Evolutionary conservation across 2,329 filamentous ascomycete genomes (phyloP), one percentile per base, ranked within the genome.

Genomic region (Arthrobotrys conoides): DNA sequence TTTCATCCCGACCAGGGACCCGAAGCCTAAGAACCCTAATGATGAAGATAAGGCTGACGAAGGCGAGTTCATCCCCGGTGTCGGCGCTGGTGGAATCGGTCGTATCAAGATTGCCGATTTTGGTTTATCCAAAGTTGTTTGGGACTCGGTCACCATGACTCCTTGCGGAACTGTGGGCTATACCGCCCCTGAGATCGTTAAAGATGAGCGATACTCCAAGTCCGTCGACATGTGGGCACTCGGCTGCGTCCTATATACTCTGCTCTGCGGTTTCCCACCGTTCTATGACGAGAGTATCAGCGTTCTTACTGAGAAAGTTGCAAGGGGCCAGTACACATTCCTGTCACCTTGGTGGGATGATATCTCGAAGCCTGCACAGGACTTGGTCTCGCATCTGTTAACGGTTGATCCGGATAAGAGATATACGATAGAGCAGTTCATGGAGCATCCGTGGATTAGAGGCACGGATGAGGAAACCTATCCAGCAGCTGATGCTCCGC

Each of bases 221-320:
- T 96, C 93, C 65, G 96, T 99, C 55, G 96, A 99, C 83, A 99
- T 99, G 96, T 99, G 96, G 96, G 96, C 96, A 2, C 86, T 99
- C 36, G 96, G 96, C 14, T 99, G 96, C 84, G 96, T 99, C 10
- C 87, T 99, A 4, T 99, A 99, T 86, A 99, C 96, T 0, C 87
- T 99, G 0, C 91, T 99, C 16, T 99, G 96, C 82, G 96, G 96
- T 14, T 99, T 99, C 86, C 96, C 96, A 9, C 96, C 96, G 1
- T 99, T 99, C 85, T 97, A 99, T 84, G 96, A 99, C 82, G 96
- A 99, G 86, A 97, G 93, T 83, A 98, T 99, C 81, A 94, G 97
- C 83, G 92, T 97, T 0, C 89, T 99, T 78, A 98, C 96, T 0
- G 95, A 99, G 84, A 99, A 99, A 87, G 96, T 99, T 18, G 96